Conservation (phyloP, 305 asterid species). For the Lippia alba region DNA sequence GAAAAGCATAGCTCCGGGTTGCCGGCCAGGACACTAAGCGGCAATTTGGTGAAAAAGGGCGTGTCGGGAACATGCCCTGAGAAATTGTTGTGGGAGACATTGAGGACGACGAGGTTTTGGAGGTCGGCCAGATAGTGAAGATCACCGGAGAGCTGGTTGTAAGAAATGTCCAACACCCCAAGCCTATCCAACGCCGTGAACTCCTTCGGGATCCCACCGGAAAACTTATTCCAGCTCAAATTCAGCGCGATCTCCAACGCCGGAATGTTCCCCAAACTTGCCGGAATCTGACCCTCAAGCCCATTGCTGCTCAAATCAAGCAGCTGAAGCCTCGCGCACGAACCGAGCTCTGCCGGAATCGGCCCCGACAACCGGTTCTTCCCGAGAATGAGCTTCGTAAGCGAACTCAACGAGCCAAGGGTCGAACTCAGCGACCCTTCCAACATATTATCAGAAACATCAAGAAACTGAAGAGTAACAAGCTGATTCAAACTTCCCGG, state of each 20-base stretch:
- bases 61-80: slow-evolving; percentile 68
- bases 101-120: slow-evolving; percentile 61
- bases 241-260: slow-evolving; percentile 62
- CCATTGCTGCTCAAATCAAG: slow-evolving; percentile 60
- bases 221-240: slow-evolving; percentile 59
- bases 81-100: slow-evolving; percentile 59
- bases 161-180: slow-evolving; percentile 60
- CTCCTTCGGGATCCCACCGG: slow-evolving; percentile 57
- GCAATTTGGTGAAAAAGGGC: slow-evolving; percentile 56
- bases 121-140: slow-evolving; percentile 53
- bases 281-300: slow-evolving; percentile 57
- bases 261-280: slow-evolving; percentile 57
- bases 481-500: slow-evolving; percentile 56
- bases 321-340: slow-evolving; percentile 58
- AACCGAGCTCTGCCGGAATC: slow-evolving; percentile 55
- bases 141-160: slow-evolving; percentile 66
- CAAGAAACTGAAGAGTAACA: slow-evolving; percentile 53
- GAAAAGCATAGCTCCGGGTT: slow-evolving; percentile 53
- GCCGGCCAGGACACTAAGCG: slow-evolving; percentile 53
- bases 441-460: slow-evolving; percentile 57
- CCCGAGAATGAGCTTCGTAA: slow-evolving; percentile 60
- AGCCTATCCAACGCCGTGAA: slow-evolving; percentile 54
- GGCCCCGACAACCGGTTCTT: slow-evolving; percentile 55
- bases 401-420: slow-evolving; percentile 55
- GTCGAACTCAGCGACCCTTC: slow-evolving; percentile 59